Evolutionary conservation across 495 filamentous ascomycete species (phyloP).

Genomic region (Aspergillus saccharolyticus): DNA sequence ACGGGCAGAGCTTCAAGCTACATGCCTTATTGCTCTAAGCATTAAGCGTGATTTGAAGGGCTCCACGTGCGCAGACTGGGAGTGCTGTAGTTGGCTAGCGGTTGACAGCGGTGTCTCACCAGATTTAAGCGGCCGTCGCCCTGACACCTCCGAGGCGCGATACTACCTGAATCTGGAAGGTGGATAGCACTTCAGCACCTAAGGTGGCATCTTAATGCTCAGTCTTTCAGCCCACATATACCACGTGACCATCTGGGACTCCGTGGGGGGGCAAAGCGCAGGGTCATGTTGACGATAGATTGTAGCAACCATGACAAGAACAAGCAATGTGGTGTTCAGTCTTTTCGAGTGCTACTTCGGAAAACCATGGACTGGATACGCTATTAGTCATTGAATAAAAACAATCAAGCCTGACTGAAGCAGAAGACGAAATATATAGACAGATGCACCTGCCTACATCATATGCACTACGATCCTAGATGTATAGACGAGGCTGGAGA

Average conservation of each 20-base stretch:
- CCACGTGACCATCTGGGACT: neutral
- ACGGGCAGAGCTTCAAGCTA: neutral
- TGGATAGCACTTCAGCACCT: neutral
- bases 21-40: slow-evolving; percentile 15
- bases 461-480: no score
- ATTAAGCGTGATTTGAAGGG: slow-evolving; percentile 10
- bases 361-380: no score
- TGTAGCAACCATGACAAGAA: no score
- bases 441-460: no score
- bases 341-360: no score
- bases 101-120: neutral
- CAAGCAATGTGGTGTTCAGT: no score
- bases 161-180: neutral
- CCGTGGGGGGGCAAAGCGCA: neutral
- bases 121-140: neutral
- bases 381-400: no score
- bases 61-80: slow-evolving; percentile 16
- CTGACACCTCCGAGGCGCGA: neutral
- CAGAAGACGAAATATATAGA: no score
- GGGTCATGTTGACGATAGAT: neutral
- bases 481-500: neutral
- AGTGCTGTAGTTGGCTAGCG: neutral
- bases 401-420: no score
- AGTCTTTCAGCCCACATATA: neutral
- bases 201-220: neutral